Evolutionary conservation across 768 basidiomycete genomes (phyloP), one percentile per base, ranked within the genome.

Genomic region (Dictyophora rubrovolvata): DNA sequence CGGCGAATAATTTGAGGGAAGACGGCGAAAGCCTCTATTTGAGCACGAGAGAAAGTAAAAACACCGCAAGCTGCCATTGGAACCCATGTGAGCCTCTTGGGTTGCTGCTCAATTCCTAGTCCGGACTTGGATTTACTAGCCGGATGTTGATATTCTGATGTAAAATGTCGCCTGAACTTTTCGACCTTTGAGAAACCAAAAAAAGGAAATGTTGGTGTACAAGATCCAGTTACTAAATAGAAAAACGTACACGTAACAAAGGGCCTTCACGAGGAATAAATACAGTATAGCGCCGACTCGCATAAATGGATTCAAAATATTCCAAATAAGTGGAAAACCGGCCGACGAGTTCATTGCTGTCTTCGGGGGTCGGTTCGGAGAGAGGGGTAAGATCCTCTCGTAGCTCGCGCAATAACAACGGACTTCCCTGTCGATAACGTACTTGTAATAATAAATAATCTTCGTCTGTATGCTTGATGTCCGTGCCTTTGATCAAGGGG

Each of bases 1-100:
- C 83, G 83, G 61, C 81, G 82, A 58, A 81, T 81, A 12, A 94
- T 73, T 5, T 77, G 76, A 5, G 92, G 89, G 12, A 91, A 71
- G 28, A 85, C 64, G 52, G 75, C 68, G 64, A 87, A 84, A 0
- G 80, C 74, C 12, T 69, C 70, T 48, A 75, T 78, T 34, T 87
- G 69, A 46, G 72, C 70, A 50, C 70, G 67, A 0, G 86, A 73
- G 58, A 92, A 71, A 21, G 73, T 68, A n/a, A 83, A 69, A 75
- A 80, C 79, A 36, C 73, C 71, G 65, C 82, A 87, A 48, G 75
- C 76, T 34, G 71, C 73, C 42, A 68, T 69, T 6, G 80, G 79
- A 21, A 73, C 66, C 18, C 77, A 65, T 42, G 7, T 51, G n/a
- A 35, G 50, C n/a, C 23, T 52, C 37, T 22, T 50, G 16, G 34